phyloP scores from a whole-genome alignment of 768 basidiomycete species.

The Agrocybe pediades region DNA sequence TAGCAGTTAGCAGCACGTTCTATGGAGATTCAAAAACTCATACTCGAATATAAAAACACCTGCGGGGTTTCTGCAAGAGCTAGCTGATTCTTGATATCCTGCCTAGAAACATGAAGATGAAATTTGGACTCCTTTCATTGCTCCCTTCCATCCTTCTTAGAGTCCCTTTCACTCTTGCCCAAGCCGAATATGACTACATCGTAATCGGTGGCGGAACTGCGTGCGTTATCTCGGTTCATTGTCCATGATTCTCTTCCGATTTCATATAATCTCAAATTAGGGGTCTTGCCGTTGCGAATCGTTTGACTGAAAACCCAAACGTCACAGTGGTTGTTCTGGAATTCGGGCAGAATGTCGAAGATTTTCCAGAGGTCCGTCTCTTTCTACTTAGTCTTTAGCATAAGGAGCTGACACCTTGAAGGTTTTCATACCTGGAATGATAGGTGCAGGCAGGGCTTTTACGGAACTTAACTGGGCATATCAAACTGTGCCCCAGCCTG shows the following conservation, averaged over 20 bases:
- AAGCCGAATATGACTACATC: conserved; percentile 28
- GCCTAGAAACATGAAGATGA: neutral
- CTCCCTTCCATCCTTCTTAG: neutral
- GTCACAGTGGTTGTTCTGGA: conserved; percentile 35
- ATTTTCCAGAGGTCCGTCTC: conserved; percentile 31
- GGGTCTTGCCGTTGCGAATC: conserved; percentile 35
- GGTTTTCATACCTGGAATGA: conserved; percentile 33
- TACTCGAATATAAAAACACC: too few species aligned
- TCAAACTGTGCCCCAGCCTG: conserved; percentile 42
- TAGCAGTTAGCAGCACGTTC: too few species aligned
- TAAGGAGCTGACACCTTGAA: neutral
- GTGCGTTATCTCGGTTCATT: conserved; percentile 15
- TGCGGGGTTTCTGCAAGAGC: too few species aligned
- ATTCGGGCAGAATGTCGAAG: conserved; percentile 39
- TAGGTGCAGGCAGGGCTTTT: conserved; percentile 28
- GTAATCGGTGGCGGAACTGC: conserved; percentile 35
- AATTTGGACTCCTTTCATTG: neutral
- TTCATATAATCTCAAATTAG: conserved; percentile 10
- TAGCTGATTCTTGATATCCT: too few species aligned
- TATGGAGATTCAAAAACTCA: too few species aligned
- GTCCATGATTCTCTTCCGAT: neutral
- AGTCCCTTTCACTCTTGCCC: neutral
- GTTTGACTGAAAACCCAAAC: conserved; percentile 31
- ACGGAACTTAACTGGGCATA: conserved; percentile 53
- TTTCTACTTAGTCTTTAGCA: neutral